Conservation (phyloP, 2,329 filamentous ascomycete genomes). For the Pseudophaeomoniella oleicola region DNA sequence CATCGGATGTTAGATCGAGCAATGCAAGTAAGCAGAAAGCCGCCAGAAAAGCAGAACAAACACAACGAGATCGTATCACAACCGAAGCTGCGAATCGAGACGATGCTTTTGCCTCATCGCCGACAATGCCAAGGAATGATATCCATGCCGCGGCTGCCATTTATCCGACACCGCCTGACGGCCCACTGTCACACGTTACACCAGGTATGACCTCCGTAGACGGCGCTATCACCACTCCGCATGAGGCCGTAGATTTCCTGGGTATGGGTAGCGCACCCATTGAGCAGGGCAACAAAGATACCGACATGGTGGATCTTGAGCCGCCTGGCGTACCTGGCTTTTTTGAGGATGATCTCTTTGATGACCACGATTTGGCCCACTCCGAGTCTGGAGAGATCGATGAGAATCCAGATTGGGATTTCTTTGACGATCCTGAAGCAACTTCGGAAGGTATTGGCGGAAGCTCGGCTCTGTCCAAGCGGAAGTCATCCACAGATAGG, state of each 20-base stretch:
- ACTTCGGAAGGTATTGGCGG: too few relatives aligned
- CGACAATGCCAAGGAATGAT: slow-evolving; percentile 15
- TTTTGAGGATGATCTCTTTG: slow-evolving; percentile 43
- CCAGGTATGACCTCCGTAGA: slow-evolving; percentile 17
- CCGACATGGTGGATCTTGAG: slow-evolving; percentile 8
- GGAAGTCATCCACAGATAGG: too few relatives aligned
- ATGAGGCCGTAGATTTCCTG: slow-evolving; percentile 12
- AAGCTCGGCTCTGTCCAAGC: too few relatives aligned
- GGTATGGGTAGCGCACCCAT: slow-evolving; percentile 2
- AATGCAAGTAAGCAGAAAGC: slow-evolving; percentile 5
- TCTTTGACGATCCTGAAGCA: slow-evolving; percentile 42
- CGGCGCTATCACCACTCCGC: slow-evolving; percentile 12
- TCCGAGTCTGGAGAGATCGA: slow-evolving; percentile 41
- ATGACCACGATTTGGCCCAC: slow-evolving; percentile 38
- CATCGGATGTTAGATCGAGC: slow-evolving; percentile 13
- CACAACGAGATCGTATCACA: background rate
- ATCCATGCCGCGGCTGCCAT: slow-evolving; percentile 26
- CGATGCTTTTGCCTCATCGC: background rate
- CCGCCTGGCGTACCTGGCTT: slow-evolving; percentile 17
- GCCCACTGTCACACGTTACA: slow-evolving; percentile 19
- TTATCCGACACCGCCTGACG: slow-evolving; percentile 40
- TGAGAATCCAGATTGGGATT: slow-evolving; percentile 47
- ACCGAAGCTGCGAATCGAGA: background rate
- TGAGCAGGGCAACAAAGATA: slow-evolving; percentile 3
- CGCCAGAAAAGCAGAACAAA: slow-evolving; percentile 2